phyloP scores from a whole-genome alignment of 176 grass and related monocot species.

The Avena atlantica region DNA sequence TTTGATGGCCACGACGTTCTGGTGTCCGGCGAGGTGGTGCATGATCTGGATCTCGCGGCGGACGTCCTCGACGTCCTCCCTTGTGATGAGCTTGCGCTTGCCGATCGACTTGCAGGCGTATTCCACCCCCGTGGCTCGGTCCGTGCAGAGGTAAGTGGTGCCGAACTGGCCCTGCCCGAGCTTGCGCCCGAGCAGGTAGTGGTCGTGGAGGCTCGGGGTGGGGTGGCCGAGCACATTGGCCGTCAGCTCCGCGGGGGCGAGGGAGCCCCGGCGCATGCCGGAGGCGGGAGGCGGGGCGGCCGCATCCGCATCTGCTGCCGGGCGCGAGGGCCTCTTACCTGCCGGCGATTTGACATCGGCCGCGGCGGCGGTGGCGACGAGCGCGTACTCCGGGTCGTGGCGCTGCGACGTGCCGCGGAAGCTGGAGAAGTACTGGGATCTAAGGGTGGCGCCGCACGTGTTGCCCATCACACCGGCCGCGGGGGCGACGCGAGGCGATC shows the following conservation, averaged over 20 bases:
- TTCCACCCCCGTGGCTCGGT: conserved; percentile 62
- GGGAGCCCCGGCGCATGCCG: conserved; percentile 56
- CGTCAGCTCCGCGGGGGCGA: conserved; percentile 56
- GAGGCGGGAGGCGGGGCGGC: conserved; percentile 36
- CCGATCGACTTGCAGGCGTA: conserved; percentile 94
- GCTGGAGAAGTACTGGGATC: conserved; percentile 69
- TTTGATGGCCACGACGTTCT: conserved; percentile 92
- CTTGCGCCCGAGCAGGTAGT: conserved; percentile 84
- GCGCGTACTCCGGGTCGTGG: conserved; percentile 47
- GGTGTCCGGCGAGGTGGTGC: conserved; percentile 92
- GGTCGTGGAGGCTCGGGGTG: conserved; percentile 71
- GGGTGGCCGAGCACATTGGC: conserved; percentile 77
- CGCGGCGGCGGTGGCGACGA: conserved; percentile 36
- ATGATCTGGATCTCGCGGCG: conserved; percentile 99
- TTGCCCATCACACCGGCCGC: conserved; percentile 55
- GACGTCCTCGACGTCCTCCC: conserved; percentile 96
- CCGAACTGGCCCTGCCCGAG: conserved; percentile 97
- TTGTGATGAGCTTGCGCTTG: conserved; percentile 91
- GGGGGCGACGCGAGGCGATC: conserved; percentile 12
- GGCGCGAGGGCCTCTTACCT: conserved; percentile 39
- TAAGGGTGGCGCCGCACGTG: conserved; percentile 65
- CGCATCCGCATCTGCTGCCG: conserved; percentile 18
- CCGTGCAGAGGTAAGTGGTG: conserved; percentile 92
- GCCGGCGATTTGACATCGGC: conserved; percentile 15
- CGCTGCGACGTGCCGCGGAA: conserved; percentile 60